Evolutionary conservation across 129 eudicot species (phyloP), one percentile per base, ranked within the genome.

Genomic region (Pittosporum tobira): DNA sequence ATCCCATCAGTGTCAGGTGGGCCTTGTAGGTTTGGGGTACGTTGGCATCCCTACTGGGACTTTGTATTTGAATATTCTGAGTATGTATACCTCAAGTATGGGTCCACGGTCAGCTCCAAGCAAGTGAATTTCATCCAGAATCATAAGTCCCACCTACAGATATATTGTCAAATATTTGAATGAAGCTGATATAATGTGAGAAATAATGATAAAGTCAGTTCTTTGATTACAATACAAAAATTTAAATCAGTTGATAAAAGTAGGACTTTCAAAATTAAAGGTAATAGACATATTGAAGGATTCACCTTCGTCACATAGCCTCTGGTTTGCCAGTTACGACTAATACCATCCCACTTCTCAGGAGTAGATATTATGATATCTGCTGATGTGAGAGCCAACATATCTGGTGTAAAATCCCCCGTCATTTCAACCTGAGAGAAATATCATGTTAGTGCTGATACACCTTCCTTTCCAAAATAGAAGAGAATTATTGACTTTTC

Each of bases 31-130:
- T n/a, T n/a, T n/a, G n/a, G n/a, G n/a, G n/a, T n/a, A n/a, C n/a
- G n/a, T n/a, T n/a, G n/a, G n/a, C n/a, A n/a, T n/a, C n/a, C n/a
- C n/a, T n/a, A n/a, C n/a, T n/a, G n/a, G n/a, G n/a, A n/a, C n/a
- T n/a, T n/a, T n/a, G n/a, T n/a, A n/a, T n/a, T n/a, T n/a, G n/a
- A n/a, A n/a, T n/a, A n/a, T n/a, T n/a, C n/a, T n/a, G n/a, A n/a
- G n/a, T n/a, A n/a, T n/a, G 45, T 19, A 63, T 91, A 91, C 98
- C 98, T 91, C 98, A 74, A 91, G 91, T 50, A 91, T 91, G 59
- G 98, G 98, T 55, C 98, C 98, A 65, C 98, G 94, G 50, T 91
- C 98, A 60, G 95, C 95, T 60, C 98, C 96, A 76, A 91, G 96
- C 59, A 91, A 68, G 68, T 91, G 98, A 74, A 91, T 91, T 71